Evolutionary conservation across 2,329 filamentous ascomycete genomes (phyloP), one percentile per base, ranked within the genome.

Genomic region (Coniella vitis): DNA sequence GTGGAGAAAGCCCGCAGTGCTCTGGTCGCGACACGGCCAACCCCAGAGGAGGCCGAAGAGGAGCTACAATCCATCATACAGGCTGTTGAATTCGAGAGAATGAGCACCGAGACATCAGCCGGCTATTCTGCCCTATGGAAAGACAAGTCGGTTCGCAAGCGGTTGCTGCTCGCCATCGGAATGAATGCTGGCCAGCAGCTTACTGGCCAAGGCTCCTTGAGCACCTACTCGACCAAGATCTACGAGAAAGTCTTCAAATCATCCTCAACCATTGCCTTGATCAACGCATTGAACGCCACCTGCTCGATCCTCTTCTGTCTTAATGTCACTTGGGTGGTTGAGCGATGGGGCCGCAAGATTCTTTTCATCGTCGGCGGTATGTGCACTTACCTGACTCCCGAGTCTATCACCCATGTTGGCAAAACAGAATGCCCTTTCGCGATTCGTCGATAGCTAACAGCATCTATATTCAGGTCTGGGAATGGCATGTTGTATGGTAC

Each of bases 261-360:
- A 45, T 67, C 66, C 48, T 69, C 75, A 42, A 79, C 75, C 20
- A 85, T 87, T 60, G 81, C 82, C 53, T 70, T 87, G 31, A 87
- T 87, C 71, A 87, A 87, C 61, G 84, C 84, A 3, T 70, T 87
- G 47, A 87, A 87, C 61, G 83, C 83, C 42, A 87, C 83, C 3
- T 84, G 82, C 56, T 81, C 81, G 48, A 87, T 87, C 54, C 51
- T 87, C 17, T 87, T 87, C 65, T 87, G 84, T 0, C 70, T 86
- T 35, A 87, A 86, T 55, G 83, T 84, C 8, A 77, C 82, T 32
- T 87, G 84, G 83, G 84, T 82, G 7, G 81, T 85, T 32, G 84
- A 87, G 62, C 75, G 83, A 38, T 87, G 83, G 56, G 84, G 84
- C 32, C 76, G 84, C 47, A 83, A 83, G 56, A 81, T 83, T 68